Conservation (phyloP, 2,329 filamentous ascomycete genomes). For the Neopestalotiopsis sp. region DNA sequence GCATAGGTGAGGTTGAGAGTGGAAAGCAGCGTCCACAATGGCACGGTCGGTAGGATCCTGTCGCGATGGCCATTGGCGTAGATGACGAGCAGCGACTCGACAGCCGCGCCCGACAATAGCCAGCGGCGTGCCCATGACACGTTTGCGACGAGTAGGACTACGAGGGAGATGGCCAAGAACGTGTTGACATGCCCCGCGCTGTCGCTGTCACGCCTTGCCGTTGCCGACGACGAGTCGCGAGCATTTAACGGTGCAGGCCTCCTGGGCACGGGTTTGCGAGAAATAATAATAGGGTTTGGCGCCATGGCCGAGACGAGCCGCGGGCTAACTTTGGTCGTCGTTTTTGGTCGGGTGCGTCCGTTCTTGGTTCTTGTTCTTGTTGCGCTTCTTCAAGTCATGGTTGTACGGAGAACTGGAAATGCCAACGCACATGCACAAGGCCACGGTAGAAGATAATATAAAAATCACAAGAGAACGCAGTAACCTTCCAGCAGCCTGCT, state of each 20-base stretch:
- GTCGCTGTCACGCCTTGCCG: not conserved
- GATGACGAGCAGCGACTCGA: conserved; percentile 32
- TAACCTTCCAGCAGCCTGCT: no score
- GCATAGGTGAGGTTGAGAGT: conserved; percentile 52
- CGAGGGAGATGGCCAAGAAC: not conserved
- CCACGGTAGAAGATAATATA: no score
- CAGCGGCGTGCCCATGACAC: conserved; percentile 16
- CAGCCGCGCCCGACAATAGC: conserved; percentile 10
- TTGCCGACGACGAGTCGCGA: not conserved
- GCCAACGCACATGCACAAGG: no score
- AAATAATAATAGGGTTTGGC: conserved; percentile 18
- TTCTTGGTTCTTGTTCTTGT: no score
- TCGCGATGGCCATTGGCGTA: conserved; percentile 37
- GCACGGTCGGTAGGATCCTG: conserved; percentile 48
- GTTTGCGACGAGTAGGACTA: conserved; percentile 8
- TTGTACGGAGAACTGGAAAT: no score
- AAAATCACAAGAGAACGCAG: no score
- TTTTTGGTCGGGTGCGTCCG: not conserved
- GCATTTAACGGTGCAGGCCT: not conserved
- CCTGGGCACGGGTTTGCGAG: conserved; percentile 21
- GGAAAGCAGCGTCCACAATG: conserved; percentile 52
- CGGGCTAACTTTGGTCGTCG: not conserved
- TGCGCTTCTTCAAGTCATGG: no score
- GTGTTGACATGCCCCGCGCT: not conserved
- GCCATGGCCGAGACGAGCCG: conserved; percentile 7